Evolutionary conservation across 495 filamentous ascomycete genomes (phyloP), one percentile per base, ranked within the genome.

Genomic region (Wilcoxina mikolae): DNA sequence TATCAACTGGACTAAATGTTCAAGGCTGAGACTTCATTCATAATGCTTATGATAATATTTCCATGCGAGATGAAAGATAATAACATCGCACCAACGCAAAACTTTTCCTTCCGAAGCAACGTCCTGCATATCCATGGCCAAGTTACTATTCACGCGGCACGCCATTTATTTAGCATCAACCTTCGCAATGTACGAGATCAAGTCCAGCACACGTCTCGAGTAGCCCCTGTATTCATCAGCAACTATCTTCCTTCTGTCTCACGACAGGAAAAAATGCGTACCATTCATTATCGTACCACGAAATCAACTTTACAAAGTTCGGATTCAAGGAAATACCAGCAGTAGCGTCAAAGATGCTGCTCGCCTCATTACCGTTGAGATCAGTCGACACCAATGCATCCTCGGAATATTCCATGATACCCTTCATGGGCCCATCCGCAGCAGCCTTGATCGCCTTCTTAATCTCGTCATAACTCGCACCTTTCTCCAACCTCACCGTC

Each of bases 301-400:
- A 80, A 69, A 98, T 80, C 44, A 98, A 79, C 83, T 98, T 98
- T 78, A 95, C 81, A 75, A 98, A 98, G 78, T 95, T 85, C 60
- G 83, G 69, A 81, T 98, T 98, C 53, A 98, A 81, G 58, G 87
- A 79, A 71, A 98, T 96, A 78, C 91, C 91, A 43, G 91, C 91
- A 84, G 94, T 94, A 69, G 90, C 89, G 74, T 98, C 91, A 73
- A 98, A 95, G 79, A 98, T 90, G 72, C 85, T 93, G 60, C 87
- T 94, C 78, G 78, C 69, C 68, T 74, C 75, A 72, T 95, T 82
- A 71, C 91, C 91, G 74, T 83, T 91, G 69, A 96, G 66, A 70
- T 98, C 91, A 61, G 74, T 78, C 64, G 89, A 95, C 71, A 98
- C 91, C 59, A 98, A 70, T 45, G 91, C 90, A 70, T 96, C 91